Evolutionary conservation across 371 early-diverging fungal species (phyloP).

Genomic region (Rhizopus delemar): DNA sequence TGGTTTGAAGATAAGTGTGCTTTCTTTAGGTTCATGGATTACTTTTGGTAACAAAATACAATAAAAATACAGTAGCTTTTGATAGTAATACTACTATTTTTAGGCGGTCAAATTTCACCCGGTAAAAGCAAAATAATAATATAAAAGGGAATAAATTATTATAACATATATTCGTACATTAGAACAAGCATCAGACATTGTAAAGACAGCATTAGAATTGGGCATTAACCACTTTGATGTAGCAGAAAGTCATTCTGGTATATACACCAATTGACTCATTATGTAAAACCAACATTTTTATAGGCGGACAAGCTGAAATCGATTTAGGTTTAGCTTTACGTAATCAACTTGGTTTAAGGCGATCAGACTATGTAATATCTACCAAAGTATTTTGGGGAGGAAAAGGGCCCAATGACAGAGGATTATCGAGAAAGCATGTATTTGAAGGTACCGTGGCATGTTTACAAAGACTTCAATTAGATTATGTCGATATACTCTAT

Average conservation of each 20-base stretch:
- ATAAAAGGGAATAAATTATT: neutral
- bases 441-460: slow-evolving; percentile 81
- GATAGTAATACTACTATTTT: neutral
- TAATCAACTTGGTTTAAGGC: slow-evolving; percentile 59
- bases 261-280: neutral
- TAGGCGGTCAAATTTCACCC: slow-evolving; percentile 62
- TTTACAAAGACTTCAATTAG: slow-evolving; percentile 72
- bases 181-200: slow-evolving; percentile 67
- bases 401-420: slow-evolving; percentile 80
- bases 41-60: slow-evolving; percentile 57
- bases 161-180: neutral
- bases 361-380: slow-evolving; percentile 76
- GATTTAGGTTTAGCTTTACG: slow-evolving; percentile 80
- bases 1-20: slow-evolving; percentile 73
- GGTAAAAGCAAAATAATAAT: slow-evolving; percentile 24
- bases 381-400: slow-evolving; percentile 88
- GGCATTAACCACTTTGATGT: slow-evolving; percentile 89
- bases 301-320: slow-evolving; percentile 74
- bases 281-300: neutral
- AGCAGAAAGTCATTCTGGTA: slow-evolving; percentile 71
- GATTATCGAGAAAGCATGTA: slow-evolving; percentile 84
- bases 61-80: neutral
- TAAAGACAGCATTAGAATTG: slow-evolving; percentile 71
- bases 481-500: slow-evolving; percentile 81
- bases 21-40: slow-evolving; percentile 56